Percentiles rank a stretch among this genome's conserved stretches.
phyloP scores from a whole-genome alignment of 2,329 filamentous ascomycete species.

The Zymoseptoria passerinii region DNA sequence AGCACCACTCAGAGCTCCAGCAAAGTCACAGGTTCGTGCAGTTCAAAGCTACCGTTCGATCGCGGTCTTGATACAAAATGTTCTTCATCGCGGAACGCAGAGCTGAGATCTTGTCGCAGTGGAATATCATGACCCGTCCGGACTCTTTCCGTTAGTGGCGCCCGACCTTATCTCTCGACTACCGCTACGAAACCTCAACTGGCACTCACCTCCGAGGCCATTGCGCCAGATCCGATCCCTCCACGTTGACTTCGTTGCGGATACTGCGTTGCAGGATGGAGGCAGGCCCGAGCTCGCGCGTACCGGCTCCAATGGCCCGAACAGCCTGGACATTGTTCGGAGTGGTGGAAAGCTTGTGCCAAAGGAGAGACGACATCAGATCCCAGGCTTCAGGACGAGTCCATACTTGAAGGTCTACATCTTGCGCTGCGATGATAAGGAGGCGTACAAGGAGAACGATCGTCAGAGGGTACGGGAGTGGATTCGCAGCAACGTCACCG shows the following conservation, averaged over 20 bases:
- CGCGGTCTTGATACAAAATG: not conserved
- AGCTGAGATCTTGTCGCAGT: conserved; percentile 46
- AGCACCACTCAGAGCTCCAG: conserved; percentile 33
- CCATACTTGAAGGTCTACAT: conserved; percentile 89
- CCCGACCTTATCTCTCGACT: conserved; percentile 69
- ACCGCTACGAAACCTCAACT: conserved; percentile 85
- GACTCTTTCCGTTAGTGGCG: conserved; percentile 74
- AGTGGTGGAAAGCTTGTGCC: conserved; percentile 17
- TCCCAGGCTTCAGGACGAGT: conserved; percentile 83
- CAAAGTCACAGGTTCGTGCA: conserved; percentile 41
- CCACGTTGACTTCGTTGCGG: conserved; percentile 74
- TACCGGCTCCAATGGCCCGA: conserved; percentile 16
- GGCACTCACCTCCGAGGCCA: conserved; percentile 89
- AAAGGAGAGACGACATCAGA: conserved; percentile 74
- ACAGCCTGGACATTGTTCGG: conserved; percentile 39
- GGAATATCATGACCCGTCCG: conserved; percentile 91
- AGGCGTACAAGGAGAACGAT: conserved; percentile 76
- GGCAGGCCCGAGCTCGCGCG: conserved; percentile 17
- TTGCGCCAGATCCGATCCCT: conserved; percentile 88
- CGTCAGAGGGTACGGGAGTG: conserved; percentile 78
- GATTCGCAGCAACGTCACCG: conserved; percentile 68
- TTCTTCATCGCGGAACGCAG: not conserved
- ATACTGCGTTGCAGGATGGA: conserved; percentile 19
- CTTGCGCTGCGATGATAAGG: conserved; percentile 89
- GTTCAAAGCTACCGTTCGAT: not conserved